These are phyloP conservation scores for Penicillium sp. DNA, from an alignment of 2,329 filamentous ascomycete genomes.

Conservation along the genomic window DNA sequence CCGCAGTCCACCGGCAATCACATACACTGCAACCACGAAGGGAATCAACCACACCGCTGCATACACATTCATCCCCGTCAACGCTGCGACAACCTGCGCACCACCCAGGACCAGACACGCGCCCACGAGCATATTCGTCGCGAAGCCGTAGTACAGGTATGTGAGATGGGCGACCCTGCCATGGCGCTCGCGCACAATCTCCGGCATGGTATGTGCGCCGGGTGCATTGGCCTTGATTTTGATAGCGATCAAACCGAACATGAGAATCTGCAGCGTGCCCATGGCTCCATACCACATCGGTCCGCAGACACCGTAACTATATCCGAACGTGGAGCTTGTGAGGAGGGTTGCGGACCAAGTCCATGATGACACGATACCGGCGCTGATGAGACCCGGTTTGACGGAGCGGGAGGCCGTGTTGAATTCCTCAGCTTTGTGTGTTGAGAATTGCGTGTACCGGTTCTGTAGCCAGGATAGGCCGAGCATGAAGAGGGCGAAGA, in stretches of 20 bases:
- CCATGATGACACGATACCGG: conserved; percentile 48
- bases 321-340: conserved; percentile 41
- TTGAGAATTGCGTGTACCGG: conserved; percentile 29
- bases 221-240: conserved; percentile 42
- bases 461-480: conserved; percentile 42
- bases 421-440: conserved; percentile 45
- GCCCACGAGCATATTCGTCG: conserved; percentile 42
- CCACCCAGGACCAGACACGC: conserved; percentile 40
- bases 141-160: conserved; percentile 40
- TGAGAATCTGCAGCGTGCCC: conserved; percentile 39
- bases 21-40: conserved; percentile 38
- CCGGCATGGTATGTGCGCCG: conserved; percentile 42
- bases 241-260: conserved; percentile 41
- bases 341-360: conserved; percentile 47
- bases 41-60: conserved; percentile 41
- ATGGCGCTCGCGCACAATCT: conserved; percentile 40
- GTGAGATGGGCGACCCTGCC: conserved; percentile 37
- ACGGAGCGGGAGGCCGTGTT: conserved; percentile 42
- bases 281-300: conserved; percentile 43
- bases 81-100: conserved; percentile 36
- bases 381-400: conserved; percentile 43
- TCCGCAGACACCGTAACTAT: conserved; percentile 40
- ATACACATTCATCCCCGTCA: conserved; percentile 43
- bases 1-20: conserved; percentile 39
- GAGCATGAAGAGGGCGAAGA: conserved; percentile 44